Evolutionary conservation across 805 yeast species (phyloP).

Genomic region (Candida sonorensis): DNA sequence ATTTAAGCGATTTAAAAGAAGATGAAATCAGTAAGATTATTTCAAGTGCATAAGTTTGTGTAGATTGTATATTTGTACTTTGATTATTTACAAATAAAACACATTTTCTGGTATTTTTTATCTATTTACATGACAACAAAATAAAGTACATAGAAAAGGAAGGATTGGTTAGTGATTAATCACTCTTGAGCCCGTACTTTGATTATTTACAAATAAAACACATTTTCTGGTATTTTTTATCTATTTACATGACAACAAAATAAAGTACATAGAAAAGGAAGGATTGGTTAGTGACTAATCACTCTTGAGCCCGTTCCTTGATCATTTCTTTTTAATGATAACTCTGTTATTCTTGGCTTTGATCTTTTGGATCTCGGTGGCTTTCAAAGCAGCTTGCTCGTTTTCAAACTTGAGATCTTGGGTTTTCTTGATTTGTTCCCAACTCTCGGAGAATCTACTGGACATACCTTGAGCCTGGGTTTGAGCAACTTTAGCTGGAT

Average conservation of each 20-base stretch:
- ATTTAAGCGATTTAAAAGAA: conserved; percentile 41
- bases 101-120: too few species aligned
- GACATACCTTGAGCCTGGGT: conserved; percentile 22
- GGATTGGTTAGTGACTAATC: too few species aligned
- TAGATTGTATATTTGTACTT: neutral
- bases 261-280: too few species aligned
- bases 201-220: too few species aligned
- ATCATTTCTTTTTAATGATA: conserved; percentile 23
- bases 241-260: too few species aligned
- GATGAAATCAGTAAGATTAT: conserved; percentile 35
- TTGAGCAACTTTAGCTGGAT: conserved; percentile 20
- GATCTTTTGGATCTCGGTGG: conserved; percentile 21
- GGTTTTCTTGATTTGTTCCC: conserved; percentile 26
- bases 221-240: too few species aligned
- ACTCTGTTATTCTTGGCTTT: conserved; percentile 22
- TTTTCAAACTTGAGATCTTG: conserved; percentile 18
- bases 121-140: neutral
- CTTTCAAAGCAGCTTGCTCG: conserved; percentile 21
- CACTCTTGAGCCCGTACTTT: too few species aligned
- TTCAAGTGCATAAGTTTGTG: conserved; percentile 5
- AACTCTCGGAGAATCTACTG: conserved; percentile 24
- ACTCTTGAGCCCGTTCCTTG: too few species aligned
- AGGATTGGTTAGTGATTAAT: too few species aligned
- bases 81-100: neutral
- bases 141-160: too few species aligned